Percentiles rank a stretch among this genome's conserved stretches.
These are phyloP conservation scores for Calocera viscosa DNA, from an alignment of 768 basidiomycete species.

Conservation along the genomic window DNA sequence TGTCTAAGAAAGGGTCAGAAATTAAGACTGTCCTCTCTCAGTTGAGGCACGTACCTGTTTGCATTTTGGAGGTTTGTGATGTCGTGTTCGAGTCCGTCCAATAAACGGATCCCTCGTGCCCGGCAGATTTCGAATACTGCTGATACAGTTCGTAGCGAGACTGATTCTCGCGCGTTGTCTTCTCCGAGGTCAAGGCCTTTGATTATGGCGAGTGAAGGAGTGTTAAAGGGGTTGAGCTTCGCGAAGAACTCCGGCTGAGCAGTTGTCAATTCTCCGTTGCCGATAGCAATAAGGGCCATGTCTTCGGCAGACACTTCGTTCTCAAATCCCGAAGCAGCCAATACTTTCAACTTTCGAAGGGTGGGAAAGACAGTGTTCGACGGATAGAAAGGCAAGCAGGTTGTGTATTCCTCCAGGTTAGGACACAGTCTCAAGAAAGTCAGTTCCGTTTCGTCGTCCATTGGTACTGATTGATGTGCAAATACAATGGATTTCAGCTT, in stretches of 20 bases:
- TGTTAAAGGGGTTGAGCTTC: neutral
- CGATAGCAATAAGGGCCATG: too few relatives aligned
- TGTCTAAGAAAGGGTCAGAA: too few relatives aligned
- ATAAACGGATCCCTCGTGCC: neutral
- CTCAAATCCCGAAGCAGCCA: neutral
- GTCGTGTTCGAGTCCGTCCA: neutral
- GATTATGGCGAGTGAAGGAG: neutral
- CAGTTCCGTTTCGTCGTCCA: neutral
- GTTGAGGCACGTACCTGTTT: neutral
- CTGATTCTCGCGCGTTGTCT: neutral
- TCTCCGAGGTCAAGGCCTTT: neutral
- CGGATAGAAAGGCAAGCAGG: neutral
- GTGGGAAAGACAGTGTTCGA: neutral
- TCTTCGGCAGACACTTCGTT: too few relatives aligned
- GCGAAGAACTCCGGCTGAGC: neutral
- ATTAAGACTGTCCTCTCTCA: too few relatives aligned
- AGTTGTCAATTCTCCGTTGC: too few relatives aligned
- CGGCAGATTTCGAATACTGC: neutral
- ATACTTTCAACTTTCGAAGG: neutral
- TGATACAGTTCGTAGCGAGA: neutral
- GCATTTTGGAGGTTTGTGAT: neutral
- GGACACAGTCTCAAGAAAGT: neutral
- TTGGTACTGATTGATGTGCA: neutral
- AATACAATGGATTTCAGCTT: neutral
- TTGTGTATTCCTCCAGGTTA: neutral